Base-by-base conservation (phyloP, 352 stramenopile genomes). In the Globisporangium viniferum region DNA sequence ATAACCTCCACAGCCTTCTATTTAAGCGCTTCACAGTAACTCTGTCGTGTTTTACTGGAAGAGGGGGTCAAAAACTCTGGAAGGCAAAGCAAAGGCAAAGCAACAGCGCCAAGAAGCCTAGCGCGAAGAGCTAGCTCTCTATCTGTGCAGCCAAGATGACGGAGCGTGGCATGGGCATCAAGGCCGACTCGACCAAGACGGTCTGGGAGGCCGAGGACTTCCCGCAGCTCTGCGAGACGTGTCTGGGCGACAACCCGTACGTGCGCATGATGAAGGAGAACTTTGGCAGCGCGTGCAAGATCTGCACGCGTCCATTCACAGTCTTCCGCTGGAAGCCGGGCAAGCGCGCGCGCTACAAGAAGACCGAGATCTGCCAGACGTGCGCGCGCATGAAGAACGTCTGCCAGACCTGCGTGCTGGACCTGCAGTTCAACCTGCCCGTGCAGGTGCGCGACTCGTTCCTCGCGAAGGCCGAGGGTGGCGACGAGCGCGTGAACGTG, bases 331-430 rank as follows among this genome's bases (percentile, higher is more conserved):
- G 96, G 96, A 98, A 99, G 75, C 96, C 97, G 12, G 97, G 97
- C 62, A 98, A 98, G 46, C 94, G 97, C 57, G 97, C 94, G 36
- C 92, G 97, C 33, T 98, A 99, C 79, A 99, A 99, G 82, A 97
- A 97, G 83, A 99, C 98, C 14, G 93, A 97, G 80, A 98, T 99
- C 65, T 99, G 98, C 77, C 91, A 98, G 66, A 98, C 86, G 18
- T 99, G 97, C 78, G 94, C 98, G n/a, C 96, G 98, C 74, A 97
- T 98, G 73, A 99, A 99, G 80, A 99, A 99, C 81, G 96, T 99
- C 6, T 99, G 98, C 78, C 98, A 99, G 84, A 98, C 97, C 0
- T 99, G 98, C 67, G 96, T 99, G 55, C 91, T 99, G 60, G 98
- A 99, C 80, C 80, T 99, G 69, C 95, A 99, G 77, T 99, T 98